These are phyloP conservation scores for Kwoniella pini DNA, from an alignment of 768 basidiomycete genomes.

Conservation along the genomic window DNA sequence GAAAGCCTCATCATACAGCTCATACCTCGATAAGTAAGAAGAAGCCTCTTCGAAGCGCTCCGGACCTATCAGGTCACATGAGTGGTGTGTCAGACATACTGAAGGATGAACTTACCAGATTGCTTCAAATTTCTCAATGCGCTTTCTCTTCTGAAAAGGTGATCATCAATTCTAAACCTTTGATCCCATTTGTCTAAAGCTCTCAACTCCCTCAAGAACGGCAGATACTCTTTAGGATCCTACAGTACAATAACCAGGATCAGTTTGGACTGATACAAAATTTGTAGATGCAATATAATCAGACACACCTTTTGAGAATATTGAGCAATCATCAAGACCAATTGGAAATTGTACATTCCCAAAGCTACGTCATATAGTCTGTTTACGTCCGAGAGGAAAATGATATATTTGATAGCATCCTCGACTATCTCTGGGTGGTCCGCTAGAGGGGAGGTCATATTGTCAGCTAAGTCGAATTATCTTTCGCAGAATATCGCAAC, in stretches of 20 bases:
- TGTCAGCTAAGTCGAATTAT: constrained; percentile 8
- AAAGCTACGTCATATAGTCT: constrained; percentile 88
- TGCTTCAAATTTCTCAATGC: constrained; percentile 73
- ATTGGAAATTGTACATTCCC: constrained; percentile 97
- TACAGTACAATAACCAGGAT: constrained; percentile 50
- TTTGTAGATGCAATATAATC: too few relatives aligned
- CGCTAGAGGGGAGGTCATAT: constrained; percentile 6
- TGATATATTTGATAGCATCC: constrained; percentile 96
- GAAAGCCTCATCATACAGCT: constrained; percentile 72
- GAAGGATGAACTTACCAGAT: constrained; percentile 61
- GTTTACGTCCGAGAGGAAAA: constrained; percentile 93
- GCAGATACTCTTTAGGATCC: constrained; percentile 97
- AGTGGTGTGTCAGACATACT: background rate
- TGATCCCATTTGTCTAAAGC: constrained; percentile 79
- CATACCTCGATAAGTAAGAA: constrained; percentile 74
- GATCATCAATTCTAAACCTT: constrained; percentile 86
- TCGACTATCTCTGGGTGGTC: constrained; percentile 77
- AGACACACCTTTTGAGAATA: constrained; percentile 88
- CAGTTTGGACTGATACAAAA: background rate
- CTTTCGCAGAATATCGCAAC: background rate
- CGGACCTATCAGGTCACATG: constrained; percentile 58
- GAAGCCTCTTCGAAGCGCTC: constrained; percentile 77
- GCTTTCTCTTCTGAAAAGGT: constrained; percentile 72
- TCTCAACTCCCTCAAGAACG: constrained; percentile 88
- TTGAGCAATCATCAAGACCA: constrained; percentile 94